phyloP scores from a whole-genome alignment of 257 asterid genomes.

The Solanum sparsipilum region DNA sequence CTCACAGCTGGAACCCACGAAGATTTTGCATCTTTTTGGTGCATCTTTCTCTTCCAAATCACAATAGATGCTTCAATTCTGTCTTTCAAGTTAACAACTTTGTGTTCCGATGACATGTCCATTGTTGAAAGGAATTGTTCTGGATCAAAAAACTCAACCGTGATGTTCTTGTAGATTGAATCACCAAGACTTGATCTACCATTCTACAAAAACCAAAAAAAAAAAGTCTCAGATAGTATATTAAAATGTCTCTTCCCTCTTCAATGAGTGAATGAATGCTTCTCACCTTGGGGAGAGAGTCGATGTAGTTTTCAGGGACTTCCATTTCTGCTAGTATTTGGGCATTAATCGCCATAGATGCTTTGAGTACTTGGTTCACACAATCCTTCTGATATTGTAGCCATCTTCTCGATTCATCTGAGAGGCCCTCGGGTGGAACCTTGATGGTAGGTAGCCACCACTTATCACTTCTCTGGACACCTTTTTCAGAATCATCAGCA shows the following conservation, averaged over 20 bases:
- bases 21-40: conserved; percentile 52
- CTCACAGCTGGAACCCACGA: conserved; percentile 64
- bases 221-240: neutral
- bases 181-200: conserved; percentile 85
- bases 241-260: neutral
- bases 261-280: neutral
- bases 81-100: conserved; percentile 72
- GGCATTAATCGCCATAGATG: conserved; percentile 87
- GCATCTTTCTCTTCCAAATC: conserved; percentile 82
- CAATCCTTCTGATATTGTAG: conserved; percentile 66
- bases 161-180: conserved; percentile 53
- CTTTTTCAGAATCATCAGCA: conserved; percentile 61
- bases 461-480: conserved; percentile 50
- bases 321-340: conserved; percentile 76
- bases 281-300: conserved; percentile 78
- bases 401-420: conserved; percentile 42
- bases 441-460: conserved; percentile 91
- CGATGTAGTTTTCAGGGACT: conserved; percentile 86
- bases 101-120: conserved; percentile 80
- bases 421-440: conserved; percentile 67
- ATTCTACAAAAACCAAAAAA: conserved; percentile 27
- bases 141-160: conserved; percentile 70
- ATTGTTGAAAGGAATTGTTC: conserved; percentile 46
- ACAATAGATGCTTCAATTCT: conserved; percentile 81
- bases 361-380: conserved; percentile 72